Percentiles rank a stretch among this genome's conserved stretches.
These are phyloP conservation scores for Polymyxa betae DNA, from an alignment of 208 protist genomes.

Conservation along the genomic window DNA sequence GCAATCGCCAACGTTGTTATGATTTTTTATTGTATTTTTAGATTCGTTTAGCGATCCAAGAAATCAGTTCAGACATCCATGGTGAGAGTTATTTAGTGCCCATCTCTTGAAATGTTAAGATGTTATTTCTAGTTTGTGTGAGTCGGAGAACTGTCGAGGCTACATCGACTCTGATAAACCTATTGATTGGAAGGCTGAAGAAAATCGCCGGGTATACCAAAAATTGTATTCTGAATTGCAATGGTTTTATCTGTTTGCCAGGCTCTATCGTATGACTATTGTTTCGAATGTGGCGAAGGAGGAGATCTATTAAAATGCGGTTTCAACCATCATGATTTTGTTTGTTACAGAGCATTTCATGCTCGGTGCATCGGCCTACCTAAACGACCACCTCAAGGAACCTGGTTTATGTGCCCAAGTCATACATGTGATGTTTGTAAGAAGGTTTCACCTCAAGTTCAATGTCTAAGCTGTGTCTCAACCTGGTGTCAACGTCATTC, in stretches of 20 bases:
- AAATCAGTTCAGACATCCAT: background rate
- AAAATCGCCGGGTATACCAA: background rate
- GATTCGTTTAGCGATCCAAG: background rate
- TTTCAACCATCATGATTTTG: background rate
- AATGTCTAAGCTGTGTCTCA: background rate
- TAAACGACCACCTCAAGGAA: background rate
- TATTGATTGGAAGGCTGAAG: background rate
- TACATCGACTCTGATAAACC: background rate
- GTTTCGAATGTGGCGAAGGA: conserved; percentile 27
- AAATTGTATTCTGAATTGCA: background rate
- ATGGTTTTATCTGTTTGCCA: background rate
- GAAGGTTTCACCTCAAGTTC: background rate
- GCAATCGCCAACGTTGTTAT: background rate
- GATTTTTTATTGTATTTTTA: background rate
- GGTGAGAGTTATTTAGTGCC: background rate
- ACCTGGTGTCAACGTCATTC: conserved; percentile 33
- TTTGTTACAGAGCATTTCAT: conserved; percentile 46
- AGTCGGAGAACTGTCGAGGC: background rate
- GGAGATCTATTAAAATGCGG: background rate
- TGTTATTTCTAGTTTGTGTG: background rate
- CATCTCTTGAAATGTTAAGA: too few relatives aligned
- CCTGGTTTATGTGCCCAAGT: background rate
- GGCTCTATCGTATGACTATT: background rate
- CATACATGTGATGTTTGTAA: conserved; percentile 31
- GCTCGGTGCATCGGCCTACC: background rate